These are phyloP conservation scores for Hamigera avellanea DNA, from an alignment of 495 filamentous ascomycete species.

Conservation along the genomic window DNA sequence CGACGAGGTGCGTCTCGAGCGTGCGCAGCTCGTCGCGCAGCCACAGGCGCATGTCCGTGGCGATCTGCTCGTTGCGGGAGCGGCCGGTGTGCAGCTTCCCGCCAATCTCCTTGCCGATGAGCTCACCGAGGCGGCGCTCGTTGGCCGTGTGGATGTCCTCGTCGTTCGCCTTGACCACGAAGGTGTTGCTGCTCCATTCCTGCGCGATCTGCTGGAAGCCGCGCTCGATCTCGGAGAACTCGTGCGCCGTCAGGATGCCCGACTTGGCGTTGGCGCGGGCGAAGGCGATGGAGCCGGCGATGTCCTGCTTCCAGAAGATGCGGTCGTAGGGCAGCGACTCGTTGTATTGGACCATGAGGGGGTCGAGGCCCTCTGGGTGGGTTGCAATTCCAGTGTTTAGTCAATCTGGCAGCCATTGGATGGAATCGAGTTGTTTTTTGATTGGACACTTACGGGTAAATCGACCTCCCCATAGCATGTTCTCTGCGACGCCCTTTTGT, in stretches of 20 bases:
- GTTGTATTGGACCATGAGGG: conserved; percentile 85
- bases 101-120: conserved; percentile 75
- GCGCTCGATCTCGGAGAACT: conserved; percentile 65
- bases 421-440: too few species aligned
- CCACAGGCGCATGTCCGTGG: conserved; percentile 91
- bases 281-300: conserved; percentile 72
- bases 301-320: conserved; percentile 70
- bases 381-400: too few species aligned
- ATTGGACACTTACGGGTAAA: conserved; percentile 51
- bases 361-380: conserved; percentile 60
- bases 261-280: conserved; percentile 72
- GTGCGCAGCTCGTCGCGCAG: conserved; percentile 63
- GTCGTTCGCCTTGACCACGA: conserved; percentile 34
- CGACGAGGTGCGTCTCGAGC: conserved; percentile 56
- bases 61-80: conserved; percentile 87
- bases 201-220: conserved; percentile 60
- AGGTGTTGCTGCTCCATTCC: conserved; percentile 55
- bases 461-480: conserved; percentile 73
- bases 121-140: conserved; percentile 79
- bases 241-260: conserved; percentile 61
- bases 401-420: too few species aligned
- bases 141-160: conserved; percentile 86
- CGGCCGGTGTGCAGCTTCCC: conserved; percentile 93
- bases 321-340: conserved; percentile 77
- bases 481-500: conserved; percentile 33